Base-by-base conservation (phyloP, 2,329 filamentous ascomycete species). In the Penicillium carneum region DNA sequence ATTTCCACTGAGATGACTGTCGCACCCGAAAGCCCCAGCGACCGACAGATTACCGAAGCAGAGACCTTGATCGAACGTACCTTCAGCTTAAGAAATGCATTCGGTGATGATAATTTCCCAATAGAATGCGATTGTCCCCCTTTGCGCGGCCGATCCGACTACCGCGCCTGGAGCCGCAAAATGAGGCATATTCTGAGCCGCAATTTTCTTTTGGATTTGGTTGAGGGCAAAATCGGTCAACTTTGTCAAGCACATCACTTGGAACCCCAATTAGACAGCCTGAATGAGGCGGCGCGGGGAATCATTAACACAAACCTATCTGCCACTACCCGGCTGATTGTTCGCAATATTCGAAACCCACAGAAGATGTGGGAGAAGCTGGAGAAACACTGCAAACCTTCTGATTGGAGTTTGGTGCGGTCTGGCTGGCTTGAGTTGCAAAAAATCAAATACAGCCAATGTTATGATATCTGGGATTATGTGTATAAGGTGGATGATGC, bases 311-410 rank as follows among this genome's bases (percentile, higher is more conserved):
- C 3, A 16, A 51, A 57, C 8, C 29, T 57, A n/a, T 51, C 55
- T 36, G 29, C 36, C 4, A 33, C 33, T 10, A 57, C 55, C 10
- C 51, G 16, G 18, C 20, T 39, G 3, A 51, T 57, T 34, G 55
- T 57, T 18, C 55, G 55, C 38, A 57, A 49, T 12, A 42, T 57
- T 20, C 47, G 23, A 14, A 23, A 38, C 2, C 38, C 55, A 16
- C 55, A 50, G 14, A 31, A 50, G 38, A 57, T 57, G 46, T 57
- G 55, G 55, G 46, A 51, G 20, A 57, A 57, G 16, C 14, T 57
- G 31, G 55, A 57, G 20, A 57, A 26, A 8, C 55, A 57, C 38
- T 57, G 55, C 55, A 57, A 51, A 11, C 55, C 55, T 5, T 43
- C 55, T 9, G 55, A 57, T 34, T 57, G 55, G 55, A 51, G 14